phyloP scores from a whole-genome alignment of 78 protist genomes.

The Pelomyxa schiedti region DNA sequence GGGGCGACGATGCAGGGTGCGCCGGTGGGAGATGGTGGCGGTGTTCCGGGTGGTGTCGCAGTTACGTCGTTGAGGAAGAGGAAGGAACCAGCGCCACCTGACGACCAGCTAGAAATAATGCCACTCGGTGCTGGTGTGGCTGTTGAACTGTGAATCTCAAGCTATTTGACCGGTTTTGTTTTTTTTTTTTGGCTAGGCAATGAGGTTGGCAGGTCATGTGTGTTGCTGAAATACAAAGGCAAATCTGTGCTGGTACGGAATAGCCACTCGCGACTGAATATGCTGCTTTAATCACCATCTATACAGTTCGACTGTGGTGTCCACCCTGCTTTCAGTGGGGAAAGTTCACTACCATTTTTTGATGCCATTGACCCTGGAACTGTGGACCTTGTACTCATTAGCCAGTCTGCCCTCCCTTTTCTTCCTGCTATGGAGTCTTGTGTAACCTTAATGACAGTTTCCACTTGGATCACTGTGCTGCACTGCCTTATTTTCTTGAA shows the following conservation, averaged over 20 bases:
- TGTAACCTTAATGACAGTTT: slow-evolving; percentile 39
- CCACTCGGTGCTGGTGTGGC: slow-evolving; percentile 58
- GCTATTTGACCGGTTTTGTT: not conserved
- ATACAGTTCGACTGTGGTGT: slow-evolving; percentile 81
- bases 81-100: too few species aligned
- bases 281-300: not conserved
- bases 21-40: too few species aligned
- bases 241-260: slow-evolving; percentile 55
- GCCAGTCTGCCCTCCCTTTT: slow-evolving; percentile 58
- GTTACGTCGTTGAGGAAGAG: too few species aligned
- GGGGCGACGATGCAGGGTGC: too few species aligned
- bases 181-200: too few species aligned
- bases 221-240: slow-evolving; percentile 71
- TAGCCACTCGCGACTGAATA: not conserved
- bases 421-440: not conserved
- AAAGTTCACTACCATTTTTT: slow-evolving; percentile 73
- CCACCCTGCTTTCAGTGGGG: slow-evolving; percentile 82
- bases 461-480: slow-evolving; percentile 87
- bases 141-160: slow-evolving; percentile 16
- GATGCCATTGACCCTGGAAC: slow-evolving; percentile 45
- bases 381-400: slow-evolving; percentile 78
- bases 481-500: slow-evolving; percentile 72
- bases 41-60: too few species aligned
- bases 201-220: slow-evolving; percentile 91
- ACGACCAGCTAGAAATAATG: slow-evolving; percentile 34